phyloP scores from a whole-genome alignment of 257 asterid genomes.

The Lantana camara region DNA sequence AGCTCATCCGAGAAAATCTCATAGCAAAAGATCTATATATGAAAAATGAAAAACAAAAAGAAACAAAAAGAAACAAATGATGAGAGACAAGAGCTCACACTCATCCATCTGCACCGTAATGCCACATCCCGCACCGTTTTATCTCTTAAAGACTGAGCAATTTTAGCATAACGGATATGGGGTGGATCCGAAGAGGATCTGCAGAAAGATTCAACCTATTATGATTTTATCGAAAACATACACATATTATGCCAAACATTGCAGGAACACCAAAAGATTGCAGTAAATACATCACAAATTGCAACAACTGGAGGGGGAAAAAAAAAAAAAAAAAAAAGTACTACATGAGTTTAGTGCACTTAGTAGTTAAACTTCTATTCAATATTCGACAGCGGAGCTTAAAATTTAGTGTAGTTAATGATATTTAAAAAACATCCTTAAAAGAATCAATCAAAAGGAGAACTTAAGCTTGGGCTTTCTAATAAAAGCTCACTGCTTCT shows the following conservation, averaged over 20 bases:
- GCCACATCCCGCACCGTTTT: slow-evolving; percentile 98
- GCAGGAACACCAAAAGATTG: background rate
- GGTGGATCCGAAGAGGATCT: slow-evolving; percentile 66
- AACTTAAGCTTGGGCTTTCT: too few species aligned
- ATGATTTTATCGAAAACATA: background rate
- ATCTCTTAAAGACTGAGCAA: slow-evolving; percentile 68
- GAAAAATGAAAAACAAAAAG: background rate
- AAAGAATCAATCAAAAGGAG: too few species aligned
- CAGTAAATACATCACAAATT: slow-evolving; percentile 9
- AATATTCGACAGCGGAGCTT: too few species aligned
- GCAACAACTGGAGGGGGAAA: background rate
- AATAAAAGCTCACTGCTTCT: too few species aligned
- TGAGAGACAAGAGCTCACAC: slow-evolving; percentile 48
- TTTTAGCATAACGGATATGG: slow-evolving; percentile 69
- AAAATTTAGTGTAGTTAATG: too few species aligned
- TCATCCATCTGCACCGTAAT: slow-evolving; percentile 94
- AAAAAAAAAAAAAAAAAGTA: background rate
- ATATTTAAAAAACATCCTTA: too few species aligned
- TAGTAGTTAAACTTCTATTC: background rate
- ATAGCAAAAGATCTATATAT: slow-evolving; percentile 7
- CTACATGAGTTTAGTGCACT: background rate
- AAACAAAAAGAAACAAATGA: slow-evolving; percentile 3
- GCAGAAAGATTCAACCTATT: slow-evolving; percentile 35
- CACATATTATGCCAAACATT: slow-evolving; percentile 9
- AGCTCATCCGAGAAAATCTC: slow-evolving; percentile 21